Conservation (phyloP, 1,139 yeast species). For the Blastobotrys petasosporus region DNA sequence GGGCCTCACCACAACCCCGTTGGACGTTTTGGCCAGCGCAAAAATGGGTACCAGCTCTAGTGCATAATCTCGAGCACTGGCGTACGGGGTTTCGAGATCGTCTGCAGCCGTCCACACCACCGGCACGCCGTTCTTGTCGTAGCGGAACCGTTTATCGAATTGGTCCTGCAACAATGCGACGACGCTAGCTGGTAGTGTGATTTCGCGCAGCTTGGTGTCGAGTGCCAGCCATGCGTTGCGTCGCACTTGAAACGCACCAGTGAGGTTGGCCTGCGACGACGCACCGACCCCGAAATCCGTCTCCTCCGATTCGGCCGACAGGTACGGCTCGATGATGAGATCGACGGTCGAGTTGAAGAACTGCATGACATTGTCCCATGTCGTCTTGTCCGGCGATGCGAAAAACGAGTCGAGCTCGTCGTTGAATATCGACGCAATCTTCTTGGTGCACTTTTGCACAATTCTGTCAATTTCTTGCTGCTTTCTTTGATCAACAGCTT, state of each 20-base stretch:
- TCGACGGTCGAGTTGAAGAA: constrained; percentile 43
- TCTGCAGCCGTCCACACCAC: constrained; percentile 68
- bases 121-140: constrained; percentile 79
- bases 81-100: constrained; percentile 65
- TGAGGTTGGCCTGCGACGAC: constrained; percentile 38
- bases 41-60: constrained; percentile 54
- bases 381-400: constrained; percentile 37
- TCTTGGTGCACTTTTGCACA: constrained; percentile 30
- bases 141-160: constrained; percentile 79
- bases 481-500: constrained; percentile 29
- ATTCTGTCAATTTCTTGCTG: constrained; percentile 30
- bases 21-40: constrained; percentile 49
- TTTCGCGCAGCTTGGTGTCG: constrained; percentile 52
- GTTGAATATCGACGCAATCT: constrained; percentile 24
- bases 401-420: constrained; percentile 30
- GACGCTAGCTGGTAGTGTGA: constrained; percentile 34
- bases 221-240: constrained; percentile 62
- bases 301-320: constrained; percentile 19
- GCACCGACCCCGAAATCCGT: constrained; percentile 67
- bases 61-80: constrained; percentile 53
- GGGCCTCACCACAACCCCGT: constrained; percentile 53
- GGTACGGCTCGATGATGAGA: constrained; percentile 31
- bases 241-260: constrained; percentile 42
- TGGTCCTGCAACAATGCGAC: constrained; percentile 38
- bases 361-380: constrained; percentile 58